A percentile compares a stretch with the other conserved stretches of the same genome.
Conservation (phyloP, 495 filamentous ascomycete species). For the Terfezia claveryi region DNA sequence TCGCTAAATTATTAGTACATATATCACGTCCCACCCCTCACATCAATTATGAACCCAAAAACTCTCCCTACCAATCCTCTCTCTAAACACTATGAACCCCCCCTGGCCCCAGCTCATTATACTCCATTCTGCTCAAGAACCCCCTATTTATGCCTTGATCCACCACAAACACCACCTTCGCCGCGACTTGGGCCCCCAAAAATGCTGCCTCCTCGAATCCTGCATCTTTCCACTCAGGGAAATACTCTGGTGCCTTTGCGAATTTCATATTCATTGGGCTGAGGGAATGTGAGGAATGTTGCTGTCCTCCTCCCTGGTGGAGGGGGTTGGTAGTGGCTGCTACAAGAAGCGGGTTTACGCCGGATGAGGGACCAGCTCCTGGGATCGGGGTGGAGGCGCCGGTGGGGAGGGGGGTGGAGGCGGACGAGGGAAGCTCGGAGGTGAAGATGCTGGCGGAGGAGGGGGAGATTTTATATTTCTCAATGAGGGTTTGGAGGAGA, state of each 20-base stretch:
- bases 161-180: constrained; percentile 31
- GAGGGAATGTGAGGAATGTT: constrained; percentile 63
- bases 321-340: constrained; percentile 68
- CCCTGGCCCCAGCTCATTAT: constrained; percentile 54
- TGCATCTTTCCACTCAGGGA: constrained; percentile 80
- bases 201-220: constrained; percentile 27
- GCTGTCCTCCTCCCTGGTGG: constrained; percentile 21
- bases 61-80: too few species aligned
- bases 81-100: constrained; percentile 32
- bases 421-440: not conserved
- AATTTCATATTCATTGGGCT: constrained; percentile 71
- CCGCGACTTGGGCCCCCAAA: constrained; percentile 24
- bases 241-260: constrained; percentile 60
- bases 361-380: constrained; percentile 19
- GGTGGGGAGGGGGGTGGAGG: constrained; percentile 45
- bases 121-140: constrained; percentile 50
- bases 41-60: too few species aligned
- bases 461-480: constrained; percentile 60
- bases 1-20: too few species aligned
- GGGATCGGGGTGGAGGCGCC: constrained; percentile 63
- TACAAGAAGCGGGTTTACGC: constrained; percentile 73
- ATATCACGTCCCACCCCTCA: too few species aligned
- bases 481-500: constrained; percentile 50
- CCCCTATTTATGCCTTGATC: constrained; percentile 50
- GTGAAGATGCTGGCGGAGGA: not conserved